Percentiles rank a stretch among this genome's conserved stretches.
Evolutionary conservation across 768 basidiomycete species (phyloP).

Genomic region (Tricholoma flavovirens): DNA sequence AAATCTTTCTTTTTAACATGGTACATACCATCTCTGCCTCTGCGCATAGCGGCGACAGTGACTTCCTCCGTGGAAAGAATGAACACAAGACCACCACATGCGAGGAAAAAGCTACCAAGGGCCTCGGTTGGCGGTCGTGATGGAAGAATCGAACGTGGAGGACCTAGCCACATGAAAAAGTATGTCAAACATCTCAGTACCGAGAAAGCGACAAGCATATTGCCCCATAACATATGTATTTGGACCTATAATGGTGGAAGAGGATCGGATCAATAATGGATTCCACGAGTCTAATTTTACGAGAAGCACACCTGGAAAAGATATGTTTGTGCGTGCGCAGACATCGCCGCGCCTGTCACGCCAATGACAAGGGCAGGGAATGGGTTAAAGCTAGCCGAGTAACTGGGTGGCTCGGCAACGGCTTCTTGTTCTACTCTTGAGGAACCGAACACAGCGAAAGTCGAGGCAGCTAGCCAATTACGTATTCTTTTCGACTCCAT

Average conservation of each 20-base stretch:
- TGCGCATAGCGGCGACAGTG: conserved; percentile 86
- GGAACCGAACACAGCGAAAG: conserved; percentile 28
- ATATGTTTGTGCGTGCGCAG: conserved; percentile 85
- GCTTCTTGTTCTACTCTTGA: conserved; percentile 32
- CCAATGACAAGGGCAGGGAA: conserved; percentile 91
- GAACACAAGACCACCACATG: conserved; percentile 85
- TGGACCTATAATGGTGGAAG: conserved; percentile 49
- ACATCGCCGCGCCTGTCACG: conserved; percentile 92
- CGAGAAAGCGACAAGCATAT: conserved; percentile 72
- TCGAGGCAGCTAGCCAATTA: conserved; percentile 63
- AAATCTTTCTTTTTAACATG: not conserved
- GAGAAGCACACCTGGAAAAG: conserved; percentile 64
- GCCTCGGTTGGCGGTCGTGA: conserved; percentile 93
- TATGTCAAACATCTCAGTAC: conserved; percentile 84
- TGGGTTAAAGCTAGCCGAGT: conserved; percentile 78
- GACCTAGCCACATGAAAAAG: conserved; percentile 88
- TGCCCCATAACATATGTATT: conserved; percentile 90
- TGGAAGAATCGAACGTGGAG: conserved; percentile 79
- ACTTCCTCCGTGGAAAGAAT: conserved; percentile 89
- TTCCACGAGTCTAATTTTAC: not conserved
- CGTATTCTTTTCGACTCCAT: conserved; percentile 77
- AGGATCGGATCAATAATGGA: conserved; percentile 1
- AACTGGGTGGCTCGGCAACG: conserved; percentile 65
- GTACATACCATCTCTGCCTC: conserved; percentile 71
- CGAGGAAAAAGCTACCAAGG: conserved; percentile 78